These are phyloP conservation scores for Eremochloa ophiuroides DNA, from an alignment of 176 grass and related monocot genomes.

Conservation along the genomic window DNA sequence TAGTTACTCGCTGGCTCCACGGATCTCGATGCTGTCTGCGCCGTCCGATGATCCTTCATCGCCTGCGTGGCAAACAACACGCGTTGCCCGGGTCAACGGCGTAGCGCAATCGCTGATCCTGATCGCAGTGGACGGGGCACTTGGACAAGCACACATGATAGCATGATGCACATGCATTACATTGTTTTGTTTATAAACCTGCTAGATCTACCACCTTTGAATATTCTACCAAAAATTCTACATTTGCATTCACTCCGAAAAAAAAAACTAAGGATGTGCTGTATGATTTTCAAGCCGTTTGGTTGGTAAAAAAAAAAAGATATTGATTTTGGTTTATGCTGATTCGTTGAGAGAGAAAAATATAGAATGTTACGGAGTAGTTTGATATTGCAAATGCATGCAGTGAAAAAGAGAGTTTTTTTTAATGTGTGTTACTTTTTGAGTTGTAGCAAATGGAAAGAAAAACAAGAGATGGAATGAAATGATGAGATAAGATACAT, in stretches of 20 bases:
- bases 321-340: too few species aligned
- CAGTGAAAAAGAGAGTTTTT: not conserved
- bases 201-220: not conserved
- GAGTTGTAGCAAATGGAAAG: not conserved
- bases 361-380: too few species aligned
- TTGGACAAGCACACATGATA: not conserved
- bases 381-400: not conserved
- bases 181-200: not conserved
- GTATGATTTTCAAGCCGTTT: too few species aligned
- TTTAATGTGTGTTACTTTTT: too few species aligned
- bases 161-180: not conserved
- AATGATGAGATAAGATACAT: not conserved
- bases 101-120: not conserved
- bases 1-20: constrained; percentile 4
- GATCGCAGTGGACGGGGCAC: not conserved
- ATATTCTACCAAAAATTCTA: not conserved
- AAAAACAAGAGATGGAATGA: too few species aligned
- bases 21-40: not conserved
- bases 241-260: not conserved
- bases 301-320: too few species aligned
- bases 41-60: constrained; percentile 15
- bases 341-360: too few species aligned
- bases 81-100: constrained; percentile 17
- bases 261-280: not conserved
- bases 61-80: not conserved